Percentiles rank a stretch among this genome's conserved stretches.
Conservation (phyloP, 257 asterid genomes). For the Fraxinus excelsior region DNA sequence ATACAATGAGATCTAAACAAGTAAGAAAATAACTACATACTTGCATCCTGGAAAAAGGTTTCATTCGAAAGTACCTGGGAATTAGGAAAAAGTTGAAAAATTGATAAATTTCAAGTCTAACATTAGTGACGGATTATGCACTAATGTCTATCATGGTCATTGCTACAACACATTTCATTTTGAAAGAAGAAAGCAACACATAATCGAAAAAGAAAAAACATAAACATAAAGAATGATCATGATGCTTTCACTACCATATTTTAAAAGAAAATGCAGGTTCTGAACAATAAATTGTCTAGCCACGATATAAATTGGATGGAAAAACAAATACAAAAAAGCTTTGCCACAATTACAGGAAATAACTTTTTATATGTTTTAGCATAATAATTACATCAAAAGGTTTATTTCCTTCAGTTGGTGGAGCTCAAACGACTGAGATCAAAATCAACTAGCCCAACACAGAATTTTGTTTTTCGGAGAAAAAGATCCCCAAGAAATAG, state of each 20-base stretch:
- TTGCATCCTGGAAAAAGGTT: constrained; percentile 96
- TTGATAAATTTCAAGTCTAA: constrained; percentile 14
- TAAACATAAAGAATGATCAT: constrained; percentile 8
- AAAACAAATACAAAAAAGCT: neutral
- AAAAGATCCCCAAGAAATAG: too few relatives aligned
- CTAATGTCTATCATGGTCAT: constrained; percentile 13
- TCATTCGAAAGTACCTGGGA: constrained; percentile 90
- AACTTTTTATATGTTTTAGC: constrained; percentile 12
- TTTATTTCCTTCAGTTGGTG: constrained; percentile 3
- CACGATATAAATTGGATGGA: neutral
- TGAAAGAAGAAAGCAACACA: neutral
- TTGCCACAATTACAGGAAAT: neutral
- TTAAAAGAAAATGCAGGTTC: neutral
- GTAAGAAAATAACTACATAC: constrained; percentile 46
- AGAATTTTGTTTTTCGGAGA: neutral
- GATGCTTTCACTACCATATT: constrained; percentile 11
- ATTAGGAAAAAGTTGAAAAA: constrained; percentile 13
- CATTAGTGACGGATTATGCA: constrained; percentile 6
- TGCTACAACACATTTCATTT: neutral
- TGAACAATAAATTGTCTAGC: constrained; percentile 8
- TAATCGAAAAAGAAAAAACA: constrained; percentile 12
- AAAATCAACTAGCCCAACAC: neutral
- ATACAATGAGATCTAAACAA: constrained; percentile 13
- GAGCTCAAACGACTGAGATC: neutral
- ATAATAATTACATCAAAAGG: constrained; percentile 17